Base-by-base conservation (phyloP, 306 rosid species). In the Acmispon strigosus region DNA sequence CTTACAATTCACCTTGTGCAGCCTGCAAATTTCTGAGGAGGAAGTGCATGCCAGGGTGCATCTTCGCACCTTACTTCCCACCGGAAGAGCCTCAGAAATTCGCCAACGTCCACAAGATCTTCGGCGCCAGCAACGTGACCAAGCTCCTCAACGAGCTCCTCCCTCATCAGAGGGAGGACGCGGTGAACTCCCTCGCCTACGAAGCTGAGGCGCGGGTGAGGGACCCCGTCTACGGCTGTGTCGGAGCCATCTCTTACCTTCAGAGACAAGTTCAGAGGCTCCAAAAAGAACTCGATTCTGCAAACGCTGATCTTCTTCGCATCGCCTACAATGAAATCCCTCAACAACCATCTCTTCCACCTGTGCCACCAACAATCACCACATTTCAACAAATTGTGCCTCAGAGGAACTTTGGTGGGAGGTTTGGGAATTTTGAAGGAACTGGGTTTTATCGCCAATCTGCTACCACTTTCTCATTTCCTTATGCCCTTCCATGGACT, bases 51-150 rank as follows among this genome's bases (percentile, higher is more conserved):
- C 86, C 97, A 13, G 96, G 92, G 0, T 94, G 98, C 84, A 87
- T 94, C 4, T 94, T 94, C 63, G 97, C 98, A 1, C 97, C 97
- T 1, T 94, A 90, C 70, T 94, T 94, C 70, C 98, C 98, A 32
- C 98, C 98, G 0, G 98, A 94, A 76, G 98, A 94, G 73, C 96
- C 98, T 10, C 96, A 93, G 22, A 93, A 93, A 51, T 93, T 93
- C 41, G 86, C 96, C 11, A 93, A 94, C 66, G 98, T 94, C 13
- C 98, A 94, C 94, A 94, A 90, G 69, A 90, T 94, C 62, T 94
- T 94, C 8, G 98, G 98, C 0, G 97, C 98, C 2, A 94, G 98
- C 88, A 94, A 94, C 47, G 97, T 94, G 17, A 94, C 96, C 0
- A 94, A 94, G 88, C 92, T 94, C 7, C 98, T 94, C 12, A 94